Conservation (phyloP, 345 rosid genomes). For the Orychophragmus violaceus region DNA sequence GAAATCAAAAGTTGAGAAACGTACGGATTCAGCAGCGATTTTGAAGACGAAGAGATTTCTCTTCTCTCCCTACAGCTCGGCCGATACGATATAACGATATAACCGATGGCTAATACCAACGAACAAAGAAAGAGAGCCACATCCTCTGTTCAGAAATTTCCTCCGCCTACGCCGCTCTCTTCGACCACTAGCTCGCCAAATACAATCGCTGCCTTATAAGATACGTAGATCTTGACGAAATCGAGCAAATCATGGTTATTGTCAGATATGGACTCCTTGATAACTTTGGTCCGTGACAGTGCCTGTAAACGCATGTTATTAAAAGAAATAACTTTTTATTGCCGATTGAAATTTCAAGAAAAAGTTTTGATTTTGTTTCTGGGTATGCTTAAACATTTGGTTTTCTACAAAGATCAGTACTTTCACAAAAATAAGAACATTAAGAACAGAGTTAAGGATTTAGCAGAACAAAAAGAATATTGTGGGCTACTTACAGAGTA, state of each 20-base stretch:
- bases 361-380: too few relatives aligned
- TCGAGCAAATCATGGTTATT: constrained; percentile 63
- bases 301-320: constrained; percentile 62
- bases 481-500: constrained; percentile 60
- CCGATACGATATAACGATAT: constrained; percentile 67
- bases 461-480: neutral
- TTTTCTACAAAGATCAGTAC: too few relatives aligned
- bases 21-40: constrained; percentile 96
- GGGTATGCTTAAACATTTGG: too few relatives aligned
- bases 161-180: constrained; percentile 31
- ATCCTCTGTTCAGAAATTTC: constrained; percentile 45
- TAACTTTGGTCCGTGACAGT: constrained; percentile 78
- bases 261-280: constrained; percentile 78
- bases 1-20: constrained; percentile 20
- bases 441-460: constrained; percentile 1
- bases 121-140: constrained; percentile 69
- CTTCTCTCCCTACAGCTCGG: constrained; percentile 89
- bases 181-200: constrained; percentile 38
- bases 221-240: constrained; percentile 56
- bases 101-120: constrained; percentile 58
- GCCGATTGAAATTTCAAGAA: too few relatives aligned
- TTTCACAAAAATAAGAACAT: neutral
- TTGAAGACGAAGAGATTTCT: constrained; percentile 83
- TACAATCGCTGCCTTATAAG: constrained; percentile 66
- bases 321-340: too few relatives aligned